A percentile compares a stretch with the other conserved stretches of the same genome.
Evolutionary conservation across 768 basidiomycete species (phyloP).

Genomic region (Hypsizygus marmoreus): DNA sequence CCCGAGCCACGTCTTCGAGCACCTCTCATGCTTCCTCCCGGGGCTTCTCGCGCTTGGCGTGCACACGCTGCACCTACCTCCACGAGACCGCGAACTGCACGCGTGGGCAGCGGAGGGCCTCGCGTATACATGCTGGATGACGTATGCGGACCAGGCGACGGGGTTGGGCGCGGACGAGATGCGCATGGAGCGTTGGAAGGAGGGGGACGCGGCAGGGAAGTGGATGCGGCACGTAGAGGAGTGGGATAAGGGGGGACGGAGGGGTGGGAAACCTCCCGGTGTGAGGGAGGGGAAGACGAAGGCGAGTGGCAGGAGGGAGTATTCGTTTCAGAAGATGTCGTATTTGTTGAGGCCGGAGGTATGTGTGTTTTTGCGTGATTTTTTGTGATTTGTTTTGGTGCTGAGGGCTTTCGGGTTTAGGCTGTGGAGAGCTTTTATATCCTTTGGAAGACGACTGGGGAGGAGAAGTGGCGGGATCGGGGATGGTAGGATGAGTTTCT

Average conservation of each 20-base stretch:
- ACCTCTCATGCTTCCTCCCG: constrained; percentile 66
- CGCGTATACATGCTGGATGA: constrained; percentile 60
- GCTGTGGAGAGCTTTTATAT: constrained; percentile 56
- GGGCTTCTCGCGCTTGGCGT: constrained; percentile 63
- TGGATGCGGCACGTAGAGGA: constrained; percentile 42
- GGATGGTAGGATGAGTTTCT: too few relatives aligned
- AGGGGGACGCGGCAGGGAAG: constrained; percentile 21
- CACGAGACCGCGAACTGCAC: constrained; percentile 44
- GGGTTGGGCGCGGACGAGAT: constrained; percentile 66
- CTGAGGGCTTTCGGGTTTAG: constrained; percentile 26
- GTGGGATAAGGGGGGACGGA: constrained; percentile 45
- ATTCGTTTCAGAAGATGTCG: constrained; percentile 28
- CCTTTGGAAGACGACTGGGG: constrained; percentile 53
- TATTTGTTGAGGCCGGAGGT: constrained; percentile 58
- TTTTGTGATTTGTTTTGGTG: neutral
- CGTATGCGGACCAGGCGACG: constrained; percentile 63
- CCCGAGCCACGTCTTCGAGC: constrained; percentile 53
- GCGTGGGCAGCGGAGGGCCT: constrained; percentile 64
- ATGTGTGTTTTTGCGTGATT: constrained; percentile 13
- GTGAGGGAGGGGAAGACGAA: constrained; percentile 23
- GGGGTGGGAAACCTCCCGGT: constrained; percentile 35
- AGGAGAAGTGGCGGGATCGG: constrained; percentile 52
- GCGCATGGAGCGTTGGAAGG: constrained; percentile 28
- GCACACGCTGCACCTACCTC: constrained; percentile 39
- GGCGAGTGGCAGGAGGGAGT: constrained; percentile 35